Evolutionary conservation across 306 rosid genomes (phyloP), one percentile per base, ranked within the genome.

Genomic region (Lagenaria siceraria): DNA sequence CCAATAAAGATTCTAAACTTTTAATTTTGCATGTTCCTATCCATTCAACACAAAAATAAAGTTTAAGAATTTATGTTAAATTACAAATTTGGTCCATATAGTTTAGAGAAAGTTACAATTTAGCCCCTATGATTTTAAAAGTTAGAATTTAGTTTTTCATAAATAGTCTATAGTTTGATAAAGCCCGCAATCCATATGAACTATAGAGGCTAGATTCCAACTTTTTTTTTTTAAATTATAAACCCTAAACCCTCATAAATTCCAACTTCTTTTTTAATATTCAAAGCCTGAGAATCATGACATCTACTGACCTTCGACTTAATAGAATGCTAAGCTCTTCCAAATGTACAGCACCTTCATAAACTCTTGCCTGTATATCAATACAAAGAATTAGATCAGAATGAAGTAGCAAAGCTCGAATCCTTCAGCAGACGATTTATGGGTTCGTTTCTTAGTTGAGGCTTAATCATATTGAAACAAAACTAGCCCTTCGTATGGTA

Each of bases 321-420:
- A 92, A 75, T 80, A 95, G 85, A 81, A 85, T 85, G 60, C 77
- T 83, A 25, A 95, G 82, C 84, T 95, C 96, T 59, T 92, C 99
- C 84, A 92, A 78, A 75, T 81, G 97, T 22, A 95, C 92, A 33
- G 85, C 87, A 58, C 83, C 93, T 80, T 87, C 82, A 56, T 75
- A 88, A 78, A 92, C 91, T 81, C 87, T 66, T 49, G 64, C 76
- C 96, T 94, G 87, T 78, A 78, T 59, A 69, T 78, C 36, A 82
- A 70, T 70, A 80, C n/a, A 46, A 62, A 48, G 27, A 29, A 64
- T 52, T 40, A 69, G 46, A 78, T 27, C 19, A 55, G 18, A 69
- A 38, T 13, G 46, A 10, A 17, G 68, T 46, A 42, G 5, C n/a
- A 43, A 6, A 72, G 17, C 22, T 15, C 25, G 14, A 7, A 15